These are phyloP conservation scores for Elsinoe perseae DNA, from an alignment of 2,329 filamentous ascomycete genomes.

Conservation along the genomic window DNA sequence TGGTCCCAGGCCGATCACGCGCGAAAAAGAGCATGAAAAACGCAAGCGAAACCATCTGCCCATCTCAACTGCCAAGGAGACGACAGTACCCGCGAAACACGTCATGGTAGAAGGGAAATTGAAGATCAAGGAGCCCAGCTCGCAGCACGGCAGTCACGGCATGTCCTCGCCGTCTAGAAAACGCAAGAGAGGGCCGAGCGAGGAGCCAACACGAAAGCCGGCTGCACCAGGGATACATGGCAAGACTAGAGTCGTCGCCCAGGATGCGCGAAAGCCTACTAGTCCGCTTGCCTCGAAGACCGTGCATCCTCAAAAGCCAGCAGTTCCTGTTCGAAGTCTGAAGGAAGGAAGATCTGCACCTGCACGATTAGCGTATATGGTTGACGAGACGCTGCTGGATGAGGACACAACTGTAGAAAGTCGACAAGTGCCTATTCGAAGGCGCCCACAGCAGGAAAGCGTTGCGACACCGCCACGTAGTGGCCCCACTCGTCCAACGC, in stretches of 20 bases:
- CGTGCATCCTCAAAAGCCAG: not conserved
- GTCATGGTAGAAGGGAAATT: not conserved
- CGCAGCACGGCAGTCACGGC: not conserved
- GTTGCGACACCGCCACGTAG: not conserved
- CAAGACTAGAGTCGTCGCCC: not conserved
- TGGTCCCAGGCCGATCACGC: not conserved
- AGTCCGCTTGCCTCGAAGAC: too few species aligned
- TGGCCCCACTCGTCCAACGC: not conserved
- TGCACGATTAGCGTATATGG: slow-evolving; percentile 26
- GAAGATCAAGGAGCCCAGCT: not conserved
- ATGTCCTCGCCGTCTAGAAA: slow-evolving; percentile 3
- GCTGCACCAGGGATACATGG: not conserved
- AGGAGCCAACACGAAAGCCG: not conserved
- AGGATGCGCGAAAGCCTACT: not conserved
- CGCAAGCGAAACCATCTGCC: not conserved
- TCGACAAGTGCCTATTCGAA: slow-evolving; percentile 19
- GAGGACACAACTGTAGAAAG: slow-evolving; percentile 17
- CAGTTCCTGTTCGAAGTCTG: slow-evolving; percentile 12
- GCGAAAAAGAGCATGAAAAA: not conserved
- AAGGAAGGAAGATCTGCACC: slow-evolving; percentile 26
- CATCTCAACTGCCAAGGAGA: not conserved
- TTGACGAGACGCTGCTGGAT: slow-evolving; percentile 20
- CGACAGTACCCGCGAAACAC: not conserved
- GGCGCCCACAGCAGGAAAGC: not conserved
- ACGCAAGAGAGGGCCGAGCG: not conserved